Base-by-base conservation (phyloP, 148 eudicot genomes). In the Rhododendron molle region DNA sequence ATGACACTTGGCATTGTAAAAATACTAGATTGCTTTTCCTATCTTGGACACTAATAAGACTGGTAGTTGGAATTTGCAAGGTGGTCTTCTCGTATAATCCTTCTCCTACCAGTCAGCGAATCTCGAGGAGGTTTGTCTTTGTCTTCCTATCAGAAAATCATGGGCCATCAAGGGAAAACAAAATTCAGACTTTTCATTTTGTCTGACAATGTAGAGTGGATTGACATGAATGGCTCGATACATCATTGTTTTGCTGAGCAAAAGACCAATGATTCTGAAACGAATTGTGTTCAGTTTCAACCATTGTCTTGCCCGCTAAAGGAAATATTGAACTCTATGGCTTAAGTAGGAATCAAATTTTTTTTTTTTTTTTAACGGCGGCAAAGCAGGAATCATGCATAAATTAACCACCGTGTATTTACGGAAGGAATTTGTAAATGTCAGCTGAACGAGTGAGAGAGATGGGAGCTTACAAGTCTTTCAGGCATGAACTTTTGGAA, bases 401-500 rank as follows among this genome's bases (percentile, higher is more conserved):
- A 13, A 5, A 58, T 9, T 18, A 26, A 65, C 15, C 14, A 65
- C 15, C 14, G 54, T 50, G 30, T 30, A 2, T 26, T 80, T 28
- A 6, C 26, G n/a, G 30, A 40, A 38, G 10, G 23, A 36, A 34
- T 9, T 9, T 32, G 28, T 56, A 58, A 58, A 20, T 1, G 36
- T 3, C 16, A 16, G n/a, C 46, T 71, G 15, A 56, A 20, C 3
- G 1, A 23, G 28, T 26, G 71, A 36, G 78, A 32, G 77, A 60
- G 76, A 34, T 43, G 76, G 21, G 81, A 83, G 69, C 85, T 80
- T 87, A 87, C 89, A 87, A 47, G 60, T 89, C 85, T 65, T 60
- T 56, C 1, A 89, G 85, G 83, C 91, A 88, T 3, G 88, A 77
- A 62, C 67, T 81, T 36, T 36, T 36, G 52, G 87, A 47, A 56